These are phyloP conservation scores for Fusarium sp. DNA, from an alignment of 2,329 filamentous ascomycete species.

Conservation along the genomic window DNA sequence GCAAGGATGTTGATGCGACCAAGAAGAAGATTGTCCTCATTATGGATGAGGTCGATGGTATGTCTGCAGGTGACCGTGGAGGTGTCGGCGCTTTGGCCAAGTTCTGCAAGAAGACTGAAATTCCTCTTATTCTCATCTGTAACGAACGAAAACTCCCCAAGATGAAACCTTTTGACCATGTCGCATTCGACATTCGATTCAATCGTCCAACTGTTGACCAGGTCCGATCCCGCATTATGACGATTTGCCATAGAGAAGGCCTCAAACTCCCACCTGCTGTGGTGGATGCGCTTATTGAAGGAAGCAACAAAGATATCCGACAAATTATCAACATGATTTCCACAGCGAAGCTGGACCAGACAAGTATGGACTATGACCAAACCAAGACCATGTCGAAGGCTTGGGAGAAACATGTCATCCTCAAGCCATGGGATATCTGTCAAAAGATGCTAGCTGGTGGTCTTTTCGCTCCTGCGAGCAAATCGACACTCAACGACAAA, in stretches of 20 bases:
- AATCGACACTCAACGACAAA: conserved; percentile 93
- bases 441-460: conserved; percentile 90
- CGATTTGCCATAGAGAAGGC: conserved; percentile 91
- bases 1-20: conserved; percentile 78
- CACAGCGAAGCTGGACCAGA: conserved; percentile 88
- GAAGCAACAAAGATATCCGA: conserved; percentile 93
- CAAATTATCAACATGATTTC: conserved; percentile 99
- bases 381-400: conserved; percentile 95
- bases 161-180: conserved; percentile 97
- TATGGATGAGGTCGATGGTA: conserved; percentile 99
- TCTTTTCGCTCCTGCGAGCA: conserved; percentile 85
- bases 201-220: conserved; percentile 89
- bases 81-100: conserved; percentile 94
- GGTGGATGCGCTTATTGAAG: conserved; percentile 93
- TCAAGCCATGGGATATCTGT: conserved; percentile 99
- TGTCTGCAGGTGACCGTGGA: conserved; percentile 96
- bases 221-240: conserved; percentile 91
- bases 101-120: conserved; percentile 92
- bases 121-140: conserved; percentile 97
- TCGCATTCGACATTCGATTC: conserved; percentile 87
- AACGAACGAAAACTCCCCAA: conserved; percentile 93
- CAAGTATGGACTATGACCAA: conserved; percentile 82
- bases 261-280: conserved; percentile 85
- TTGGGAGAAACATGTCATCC: conserved; percentile 96
- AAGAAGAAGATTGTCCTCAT: conserved; percentile 97